Conservation (phyloP, 2,329 filamentous ascomycete genomes). For the Esteya vermicola region DNA sequence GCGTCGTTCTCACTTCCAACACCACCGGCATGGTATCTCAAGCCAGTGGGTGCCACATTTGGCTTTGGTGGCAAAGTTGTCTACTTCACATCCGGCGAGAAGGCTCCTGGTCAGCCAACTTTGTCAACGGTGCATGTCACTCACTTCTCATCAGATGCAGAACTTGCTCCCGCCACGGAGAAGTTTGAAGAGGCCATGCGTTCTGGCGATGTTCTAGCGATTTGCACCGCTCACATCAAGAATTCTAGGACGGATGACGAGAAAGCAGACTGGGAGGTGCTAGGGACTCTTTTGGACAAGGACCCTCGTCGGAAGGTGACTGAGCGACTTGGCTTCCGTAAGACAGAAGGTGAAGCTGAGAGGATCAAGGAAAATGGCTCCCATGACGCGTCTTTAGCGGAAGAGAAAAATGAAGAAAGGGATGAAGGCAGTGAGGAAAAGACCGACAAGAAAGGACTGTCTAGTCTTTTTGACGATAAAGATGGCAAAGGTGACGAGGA, state of each 20-base stretch:
- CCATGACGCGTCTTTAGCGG: slow-evolving; percentile 9
- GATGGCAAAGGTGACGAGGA: slow-evolving; percentile 55
- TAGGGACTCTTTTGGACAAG: slow-evolving; percentile 72
- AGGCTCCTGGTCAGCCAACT: slow-evolving; percentile 46
- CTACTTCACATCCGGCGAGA: slow-evolving; percentile 47
- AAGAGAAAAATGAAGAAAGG: slow-evolving; percentile 14
- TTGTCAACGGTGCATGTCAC: slow-evolving; percentile 72
- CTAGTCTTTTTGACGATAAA: slow-evolving; percentile 73
- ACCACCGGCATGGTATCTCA: slow-evolving; percentile 81
- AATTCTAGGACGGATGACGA: slow-evolving; percentile 74
- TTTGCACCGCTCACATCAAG: slow-evolving; percentile 68
- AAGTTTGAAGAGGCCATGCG: slow-evolving; percentile 75
- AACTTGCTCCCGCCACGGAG: slow-evolving; percentile 69
- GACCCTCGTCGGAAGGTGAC: slow-evolving; percentile 78
- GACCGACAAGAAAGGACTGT: slow-evolving; percentile 50
- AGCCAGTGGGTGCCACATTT: slow-evolving; percentile 76
- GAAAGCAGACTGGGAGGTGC: slow-evolving; percentile 90
- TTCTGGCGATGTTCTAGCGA: slow-evolving; percentile 58
- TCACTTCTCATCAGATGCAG: slow-evolving; percentile 76
- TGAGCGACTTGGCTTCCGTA: slow-evolving; percentile 72
- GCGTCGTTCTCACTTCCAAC: slow-evolving; percentile 77
- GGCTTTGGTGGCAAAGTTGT: slow-evolving; percentile 92
- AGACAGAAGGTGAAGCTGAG: slow-evolving; percentile 8
- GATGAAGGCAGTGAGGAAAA: slow-evolving; percentile 23
- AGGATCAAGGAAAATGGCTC: slow-evolving; percentile 18